These are phyloP conservation scores for Verticillium klebahnii DNA, from an alignment of 2,329 filamentous ascomycete species.

Conservation along the genomic window DNA sequence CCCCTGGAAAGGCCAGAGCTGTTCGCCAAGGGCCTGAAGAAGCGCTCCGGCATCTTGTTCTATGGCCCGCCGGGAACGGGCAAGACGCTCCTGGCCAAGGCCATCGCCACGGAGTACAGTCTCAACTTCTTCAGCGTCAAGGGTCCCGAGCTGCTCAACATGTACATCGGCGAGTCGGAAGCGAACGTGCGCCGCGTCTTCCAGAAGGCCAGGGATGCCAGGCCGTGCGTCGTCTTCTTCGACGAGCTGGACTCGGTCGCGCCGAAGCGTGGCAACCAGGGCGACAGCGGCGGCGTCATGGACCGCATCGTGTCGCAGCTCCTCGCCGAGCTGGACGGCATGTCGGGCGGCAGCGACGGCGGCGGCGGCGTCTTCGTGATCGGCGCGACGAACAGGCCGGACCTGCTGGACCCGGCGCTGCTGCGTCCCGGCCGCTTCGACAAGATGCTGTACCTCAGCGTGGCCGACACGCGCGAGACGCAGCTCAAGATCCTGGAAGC, in stretches of 20 bases:
- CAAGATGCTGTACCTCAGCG: slow-evolving; percentile 96
- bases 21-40: slow-evolving; percentile 97
- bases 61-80: slow-evolving; percentile 89
- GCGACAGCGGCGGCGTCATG: slow-evolving; percentile 96
- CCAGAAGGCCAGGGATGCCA: slow-evolving; percentile 77
- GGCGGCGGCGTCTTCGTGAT: slow-evolving; percentile 91
- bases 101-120: slow-evolving; percentile 89
- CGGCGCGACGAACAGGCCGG: slow-evolving; percentile 90
- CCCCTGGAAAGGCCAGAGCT: slow-evolving; percentile 88
- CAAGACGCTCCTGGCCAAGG: slow-evolving; percentile 89
- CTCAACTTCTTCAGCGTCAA: slow-evolving; percentile 95
- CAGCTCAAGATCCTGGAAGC: slow-evolving; percentile 93
- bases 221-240: slow-evolving; percentile 89
- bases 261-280: slow-evolving; percentile 94
- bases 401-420: slow-evolving; percentile 85
- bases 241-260: slow-evolving; percentile 92
- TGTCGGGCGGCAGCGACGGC: slow-evolving; percentile 85
- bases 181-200: slow-evolving; percentile 88
- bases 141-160: slow-evolving; percentile 85
- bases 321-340: slow-evolving; percentile 91
- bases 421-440: slow-evolving; percentile 90
- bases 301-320: slow-evolving; percentile 94
- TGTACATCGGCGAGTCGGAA: slow-evolving; percentile 95
- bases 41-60: slow-evolving; percentile 82
- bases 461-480: slow-evolving; percentile 95